phyloP scores from a whole-genome alignment of 495 filamentous ascomycete genomes.

The Penicillium samsonianum region DNA sequence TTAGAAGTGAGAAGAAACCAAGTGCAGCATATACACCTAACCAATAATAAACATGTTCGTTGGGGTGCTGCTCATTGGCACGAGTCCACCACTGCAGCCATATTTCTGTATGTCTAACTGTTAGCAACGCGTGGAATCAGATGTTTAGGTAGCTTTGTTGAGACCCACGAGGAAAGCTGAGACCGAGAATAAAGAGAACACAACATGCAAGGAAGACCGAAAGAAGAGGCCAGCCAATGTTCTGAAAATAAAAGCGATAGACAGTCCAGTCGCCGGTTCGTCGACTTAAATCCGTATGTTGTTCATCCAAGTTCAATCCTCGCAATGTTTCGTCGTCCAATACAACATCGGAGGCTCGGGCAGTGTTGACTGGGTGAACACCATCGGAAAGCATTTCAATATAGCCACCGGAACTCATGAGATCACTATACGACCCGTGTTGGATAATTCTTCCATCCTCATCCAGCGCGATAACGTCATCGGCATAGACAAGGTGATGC shows the following conservation, averaged over 20 bases:
- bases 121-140: neutral
- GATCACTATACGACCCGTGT: constrained; percentile 17
- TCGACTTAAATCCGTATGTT: constrained; percentile 26
- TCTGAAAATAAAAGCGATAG: constrained; percentile 30
- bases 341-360: constrained; percentile 16
- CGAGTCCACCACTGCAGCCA: constrained; percentile 40
- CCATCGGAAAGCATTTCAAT: constrained; percentile 4
- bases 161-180: constrained; percentile 26
- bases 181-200: constrained; percentile 27
- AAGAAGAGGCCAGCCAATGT: constrained; percentile 33
- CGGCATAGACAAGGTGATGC: constrained; percentile 23
- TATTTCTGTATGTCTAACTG: constrained; percentile 20
- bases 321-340: constrained; percentile 26
- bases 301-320: constrained; percentile 18
- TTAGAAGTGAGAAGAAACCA: constrained; percentile 18
- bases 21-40: constrained; percentile 24
- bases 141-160: neutral
- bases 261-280: constrained; percentile 40
- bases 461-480: constrained; percentile 25
- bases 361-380: constrained; percentile 1
- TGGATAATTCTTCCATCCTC: constrained; percentile 16
- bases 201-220: constrained; percentile 25
- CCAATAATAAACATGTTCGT: constrained; percentile 37
- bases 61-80: constrained; percentile 24
- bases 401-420: constrained; percentile 13